Conservation (phyloP, 306 rosid species). For the Abrus pulchellus region DNA sequence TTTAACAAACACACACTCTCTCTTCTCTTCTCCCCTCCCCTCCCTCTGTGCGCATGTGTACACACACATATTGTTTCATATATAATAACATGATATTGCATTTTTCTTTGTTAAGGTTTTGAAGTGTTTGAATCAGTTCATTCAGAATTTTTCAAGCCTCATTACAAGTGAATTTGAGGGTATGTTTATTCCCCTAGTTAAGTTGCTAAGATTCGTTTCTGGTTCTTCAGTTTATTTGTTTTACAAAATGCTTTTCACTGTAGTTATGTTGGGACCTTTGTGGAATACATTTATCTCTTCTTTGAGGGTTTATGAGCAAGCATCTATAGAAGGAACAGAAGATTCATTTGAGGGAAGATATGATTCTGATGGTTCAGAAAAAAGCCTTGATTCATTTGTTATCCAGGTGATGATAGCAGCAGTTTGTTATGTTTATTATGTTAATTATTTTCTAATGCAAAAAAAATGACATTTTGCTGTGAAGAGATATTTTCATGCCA, state of each 20-base stretch:
- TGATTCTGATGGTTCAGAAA: conserved; percentile 95
- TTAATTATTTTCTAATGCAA: conserved; percentile 34
- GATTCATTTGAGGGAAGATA: conserved; percentile 89
- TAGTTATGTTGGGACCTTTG: conserved; percentile 79
- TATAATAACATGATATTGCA: conserved; percentile 29
- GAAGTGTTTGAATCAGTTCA: conserved; percentile 95
- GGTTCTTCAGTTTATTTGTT: conserved; percentile 42
- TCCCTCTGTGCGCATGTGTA: neutral
- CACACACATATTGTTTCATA: neutral
- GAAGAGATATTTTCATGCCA: conserved; percentile 30
- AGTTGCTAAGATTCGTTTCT: conserved; percentile 29
- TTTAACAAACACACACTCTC: too few species aligned
- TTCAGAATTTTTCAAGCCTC: conserved; percentile 80
- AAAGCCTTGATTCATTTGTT: conserved; percentile 88
- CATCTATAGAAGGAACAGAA: conserved; percentile 80
- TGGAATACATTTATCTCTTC: conserved; percentile 91
- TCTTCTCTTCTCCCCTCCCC: too few species aligned
- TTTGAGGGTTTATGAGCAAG: conserved; percentile 71
- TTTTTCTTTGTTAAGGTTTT: conserved; percentile 65
- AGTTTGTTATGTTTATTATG: conserved; percentile 33
- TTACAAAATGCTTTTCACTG: conserved; percentile 50
- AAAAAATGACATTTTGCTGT: neutral
- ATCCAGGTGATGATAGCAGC: conserved; percentile 73
- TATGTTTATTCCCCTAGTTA: conserved; percentile 49
- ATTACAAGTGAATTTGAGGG: conserved; percentile 77